These are phyloP conservation scores for Phytophthora megakarya DNA, from an alignment of 352 stramenopile species.

Conservation along the genomic window DNA sequence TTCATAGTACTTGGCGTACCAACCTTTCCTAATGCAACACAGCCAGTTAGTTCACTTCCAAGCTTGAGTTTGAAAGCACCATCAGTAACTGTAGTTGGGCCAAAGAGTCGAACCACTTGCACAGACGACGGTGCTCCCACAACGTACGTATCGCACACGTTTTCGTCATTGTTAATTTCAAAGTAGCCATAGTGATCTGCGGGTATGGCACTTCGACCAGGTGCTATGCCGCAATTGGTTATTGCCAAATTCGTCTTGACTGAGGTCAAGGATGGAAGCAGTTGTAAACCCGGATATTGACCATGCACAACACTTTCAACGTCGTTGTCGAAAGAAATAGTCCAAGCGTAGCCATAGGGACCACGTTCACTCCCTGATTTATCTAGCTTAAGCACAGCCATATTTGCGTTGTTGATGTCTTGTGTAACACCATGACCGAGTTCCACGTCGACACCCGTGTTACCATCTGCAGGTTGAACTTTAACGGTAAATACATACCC, in stretches of 20 bases:
- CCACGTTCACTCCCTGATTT: slow-evolving; percentile 40
- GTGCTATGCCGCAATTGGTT: slow-evolving; percentile 31
- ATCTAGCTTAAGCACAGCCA: slow-evolving; percentile 50
- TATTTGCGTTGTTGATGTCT: slow-evolving; percentile 34
- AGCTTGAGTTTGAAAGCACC: slow-evolving; percentile 64
- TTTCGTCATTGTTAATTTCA: slow-evolving; percentile 59
- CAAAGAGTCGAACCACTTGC: slow-evolving; percentile 78
- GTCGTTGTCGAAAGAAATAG: slow-evolving; percentile 65
- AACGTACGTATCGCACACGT: slow-evolving; percentile 65
- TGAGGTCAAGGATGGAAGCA: slow-evolving; percentile 57
- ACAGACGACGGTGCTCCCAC: slow-evolving; percentile 60
- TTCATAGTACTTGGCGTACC: slow-evolving; percentile 42
- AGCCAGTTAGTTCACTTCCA: slow-evolving; percentile 51
- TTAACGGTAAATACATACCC: slow-evolving; percentile 47
- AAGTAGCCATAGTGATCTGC: slow-evolving; percentile 55
- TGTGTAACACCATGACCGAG: slow-evolving; percentile 34
- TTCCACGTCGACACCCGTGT: slow-evolving; percentile 50
- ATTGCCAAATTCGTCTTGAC: slow-evolving; percentile 35
- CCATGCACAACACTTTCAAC: slow-evolving; percentile 37
- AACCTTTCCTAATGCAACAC: slow-evolving; percentile 50
- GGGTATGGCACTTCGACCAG: slow-evolving; percentile 30
- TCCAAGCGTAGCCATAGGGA: slow-evolving; percentile 70
- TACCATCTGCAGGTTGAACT: slow-evolving; percentile 42
- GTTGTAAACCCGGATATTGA: slow-evolving; percentile 25
- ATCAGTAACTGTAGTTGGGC: slow-evolving; percentile 58